phyloP scores from a whole-genome alignment of 768 basidiomycete species.

The Lyophyllum shimeji region DNA sequence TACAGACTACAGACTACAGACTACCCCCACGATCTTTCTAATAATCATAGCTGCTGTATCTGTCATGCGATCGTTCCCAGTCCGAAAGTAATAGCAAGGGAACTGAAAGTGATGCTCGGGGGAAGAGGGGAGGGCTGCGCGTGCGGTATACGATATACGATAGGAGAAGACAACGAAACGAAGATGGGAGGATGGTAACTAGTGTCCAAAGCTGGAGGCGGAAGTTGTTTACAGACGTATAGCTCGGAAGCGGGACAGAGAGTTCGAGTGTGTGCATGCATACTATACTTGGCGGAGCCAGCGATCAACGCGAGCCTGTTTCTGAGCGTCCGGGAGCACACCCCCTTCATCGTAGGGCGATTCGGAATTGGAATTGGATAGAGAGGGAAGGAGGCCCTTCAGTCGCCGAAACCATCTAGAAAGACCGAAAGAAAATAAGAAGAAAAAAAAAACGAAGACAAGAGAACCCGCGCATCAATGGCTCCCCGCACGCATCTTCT shows the following conservation, averaged over 20 bases:
- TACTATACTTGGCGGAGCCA: background rate
- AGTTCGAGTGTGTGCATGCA: too few relatives aligned
- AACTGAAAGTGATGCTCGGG: background rate
- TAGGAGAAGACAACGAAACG: background rate
- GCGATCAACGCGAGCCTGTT: background rate
- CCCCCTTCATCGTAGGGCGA: too few relatives aligned
- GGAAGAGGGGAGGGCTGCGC: background rate
- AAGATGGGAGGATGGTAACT: background rate
- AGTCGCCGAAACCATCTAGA: background rate
- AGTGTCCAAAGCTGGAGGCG: background rate
- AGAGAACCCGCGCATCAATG: background rate
- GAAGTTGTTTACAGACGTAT: background rate
- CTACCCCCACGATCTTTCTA: background rate
- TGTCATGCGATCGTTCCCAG: background rate
- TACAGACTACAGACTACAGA: background rate
- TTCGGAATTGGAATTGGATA: background rate
- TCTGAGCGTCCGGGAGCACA: too few relatives aligned
- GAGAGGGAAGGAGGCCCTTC: background rate
- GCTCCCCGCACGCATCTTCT: conserved; percentile 8
- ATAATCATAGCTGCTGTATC: background rate
- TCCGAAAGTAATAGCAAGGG: too few relatives aligned
- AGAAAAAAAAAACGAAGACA: background rate
- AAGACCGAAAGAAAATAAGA: background rate
- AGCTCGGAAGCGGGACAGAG: background rate
- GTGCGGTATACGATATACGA: background rate